phyloP scores from a whole-genome alignment of 495 filamentous ascomycete genomes.

The Aspergillus biplanus region DNA sequence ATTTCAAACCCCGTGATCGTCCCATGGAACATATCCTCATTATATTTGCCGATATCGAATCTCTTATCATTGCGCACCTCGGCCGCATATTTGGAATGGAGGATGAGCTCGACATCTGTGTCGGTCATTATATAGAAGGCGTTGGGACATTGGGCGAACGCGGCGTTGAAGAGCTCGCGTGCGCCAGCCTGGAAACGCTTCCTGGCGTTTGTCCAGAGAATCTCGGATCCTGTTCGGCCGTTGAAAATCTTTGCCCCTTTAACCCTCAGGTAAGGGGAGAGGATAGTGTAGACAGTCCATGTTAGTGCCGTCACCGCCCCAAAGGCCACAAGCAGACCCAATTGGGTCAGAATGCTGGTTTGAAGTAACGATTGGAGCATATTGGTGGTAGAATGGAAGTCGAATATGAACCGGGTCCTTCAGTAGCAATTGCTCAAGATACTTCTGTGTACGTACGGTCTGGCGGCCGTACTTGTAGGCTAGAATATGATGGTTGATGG shows the following conservation, averaged over 20 bases:
- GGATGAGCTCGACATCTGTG: conserved; percentile 5
- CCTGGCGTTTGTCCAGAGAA: conserved; percentile 10
- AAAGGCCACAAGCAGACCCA: conserved; percentile 1
- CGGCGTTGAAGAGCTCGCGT: conserved; percentile 9
- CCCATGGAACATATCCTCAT: conserved; percentile 12
- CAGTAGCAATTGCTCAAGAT: too few species aligned
- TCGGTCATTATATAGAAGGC: conserved; percentile 12
- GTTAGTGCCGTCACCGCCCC: background rate
- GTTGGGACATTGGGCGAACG: conserved; percentile 4
- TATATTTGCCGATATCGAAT: conserved; percentile 7
- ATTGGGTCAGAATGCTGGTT: background rate
- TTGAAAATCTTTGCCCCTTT: conserved; percentile 6
- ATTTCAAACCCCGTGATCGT: conserved; percentile 10
- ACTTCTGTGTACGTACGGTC: too few species aligned
- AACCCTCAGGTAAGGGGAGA: conserved; percentile 1
- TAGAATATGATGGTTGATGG: too few species aligned
- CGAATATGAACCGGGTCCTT: too few species aligned
- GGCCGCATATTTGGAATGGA: conserved; percentile 1
- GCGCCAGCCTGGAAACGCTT: conserved; percentile 9
- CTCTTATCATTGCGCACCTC: conserved; percentile 10
- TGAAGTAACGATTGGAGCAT: too few species aligned
- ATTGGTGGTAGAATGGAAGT: too few species aligned
- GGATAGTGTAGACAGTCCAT: background rate
- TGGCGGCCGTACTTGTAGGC: too few species aligned
- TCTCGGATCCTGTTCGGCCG: background rate